Evolutionary conservation across 2,329 filamentous ascomycete species (phyloP).

Genomic region (Claviceps sp.): DNA sequence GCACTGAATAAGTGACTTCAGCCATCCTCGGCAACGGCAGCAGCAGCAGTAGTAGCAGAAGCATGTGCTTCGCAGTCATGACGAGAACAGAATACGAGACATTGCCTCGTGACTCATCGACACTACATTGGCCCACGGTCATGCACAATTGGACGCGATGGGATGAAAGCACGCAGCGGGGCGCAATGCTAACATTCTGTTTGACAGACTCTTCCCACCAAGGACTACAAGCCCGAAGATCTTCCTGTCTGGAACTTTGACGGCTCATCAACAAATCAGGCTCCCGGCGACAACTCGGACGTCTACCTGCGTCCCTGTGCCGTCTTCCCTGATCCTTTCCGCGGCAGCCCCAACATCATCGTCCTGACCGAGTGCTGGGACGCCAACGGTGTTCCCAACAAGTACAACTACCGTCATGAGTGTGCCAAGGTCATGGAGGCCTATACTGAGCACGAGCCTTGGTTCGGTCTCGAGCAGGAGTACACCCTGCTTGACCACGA

Average conservation of each 20-base stretch:
- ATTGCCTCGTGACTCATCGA: not conserved
- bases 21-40: not conserved
- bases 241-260: constrained; percentile 45
- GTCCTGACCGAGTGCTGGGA: constrained; percentile 94
- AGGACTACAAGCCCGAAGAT: constrained; percentile 36
- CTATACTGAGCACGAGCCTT: constrained; percentile 71
- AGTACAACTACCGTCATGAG: constrained; percentile 96
- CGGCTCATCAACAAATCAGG: constrained; percentile 84
- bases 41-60: not conserved
- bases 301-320: constrained; percentile 89
- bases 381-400: constrained; percentile 87
- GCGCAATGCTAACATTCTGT: not conserved
- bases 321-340: constrained; percentile 86
- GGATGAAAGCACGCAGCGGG: too few species aligned
- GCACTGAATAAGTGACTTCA: not conserved
- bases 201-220: constrained; percentile 34
- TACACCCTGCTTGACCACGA: constrained; percentile 69
- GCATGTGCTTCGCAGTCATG: not conserved
- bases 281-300: constrained; percentile 89
- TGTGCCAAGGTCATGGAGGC: constrained; percentile 80
- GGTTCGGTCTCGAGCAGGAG: constrained; percentile 97
- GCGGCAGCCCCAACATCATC: constrained; percentile 78
- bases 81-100: not conserved
- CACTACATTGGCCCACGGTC: not conserved
- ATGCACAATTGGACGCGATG: not conserved